Base-by-base conservation (phyloP, 2,329 filamentous ascomycete genomes). In the Cercospora zeae-maydis region DNA sequence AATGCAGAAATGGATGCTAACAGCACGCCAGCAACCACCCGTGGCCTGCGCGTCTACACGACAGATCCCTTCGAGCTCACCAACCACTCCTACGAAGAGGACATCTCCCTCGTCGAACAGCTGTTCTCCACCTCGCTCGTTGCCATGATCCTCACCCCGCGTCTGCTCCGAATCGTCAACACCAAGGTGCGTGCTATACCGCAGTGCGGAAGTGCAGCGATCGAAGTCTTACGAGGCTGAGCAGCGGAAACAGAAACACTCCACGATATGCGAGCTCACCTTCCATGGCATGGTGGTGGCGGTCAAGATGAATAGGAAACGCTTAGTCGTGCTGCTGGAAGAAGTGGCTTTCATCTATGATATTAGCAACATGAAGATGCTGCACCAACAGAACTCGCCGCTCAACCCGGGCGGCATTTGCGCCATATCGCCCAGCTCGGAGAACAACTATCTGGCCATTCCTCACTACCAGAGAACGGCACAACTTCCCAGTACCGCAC, bases 261-360 rank as follows among this genome's bases (percentile, higher is more conserved):
- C 93, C 45, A 91, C 96, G 63, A 98, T 99, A 76, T 99, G 95
- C 85, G 95, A 99, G 78, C 90, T 99, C 74, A 98, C 93, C 3
- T 99, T 99, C 72, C 93, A 93, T 11, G 96, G 93, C n/a, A 92
- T 93, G 55, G 92, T 99, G 10, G 85, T 98, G 42, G 93, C 93
- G 19, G 92, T 99, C 63, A 90, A 93, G 68, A 82, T 99, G 72
- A 99, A 99, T 77, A 86, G 95, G 69, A 98, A 97, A 77, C 88
- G 95, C 37, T 84, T 99, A 27, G 92, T 95, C 11, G 93, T 99
- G 33, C 88, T 98, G 13, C 84, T 98, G 61, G 95, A 99, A 76
- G 92, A 96, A 71, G 90, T 96, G 75, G 96, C 98, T 66, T 99
- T 98, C 78, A 84, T 99, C 54, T 99, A 99, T 80, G 95, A 99